phyloP scores from a whole-genome alignment of 495 filamentous ascomycete species.

The Tuber melanosporum region DNA sequence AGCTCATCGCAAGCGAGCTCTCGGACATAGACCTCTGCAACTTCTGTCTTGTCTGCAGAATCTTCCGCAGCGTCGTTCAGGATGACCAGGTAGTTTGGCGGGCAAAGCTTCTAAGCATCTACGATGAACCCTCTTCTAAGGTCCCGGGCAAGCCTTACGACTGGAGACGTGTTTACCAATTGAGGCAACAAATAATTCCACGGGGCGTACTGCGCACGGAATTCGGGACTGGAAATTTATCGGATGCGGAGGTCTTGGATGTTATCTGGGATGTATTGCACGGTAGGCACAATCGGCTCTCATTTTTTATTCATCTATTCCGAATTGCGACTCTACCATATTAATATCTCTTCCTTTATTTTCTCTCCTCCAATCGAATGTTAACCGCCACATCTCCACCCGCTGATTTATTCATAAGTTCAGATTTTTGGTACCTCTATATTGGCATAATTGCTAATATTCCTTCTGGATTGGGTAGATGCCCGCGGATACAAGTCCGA shows the following conservation, averaged over 20 bases:
- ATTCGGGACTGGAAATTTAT: conserved; percentile 12
- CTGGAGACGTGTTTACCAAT: conserved; percentile 23
- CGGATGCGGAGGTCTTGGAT: conserved; percentile 14
- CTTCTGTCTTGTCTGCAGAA: conserved; percentile 16
- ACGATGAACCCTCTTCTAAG: conserved; percentile 17
- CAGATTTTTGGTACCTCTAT: background rate
- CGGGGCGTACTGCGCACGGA: background rate
- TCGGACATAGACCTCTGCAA: conserved; percentile 27
- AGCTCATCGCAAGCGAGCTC: conserved; percentile 25
- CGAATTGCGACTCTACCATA: background rate
- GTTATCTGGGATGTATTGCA: conserved; percentile 16
- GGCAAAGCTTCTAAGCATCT: conserved; percentile 11
- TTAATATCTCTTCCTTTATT: background rate
- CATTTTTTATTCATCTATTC: background rate
- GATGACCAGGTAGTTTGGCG: conserved; percentile 28
- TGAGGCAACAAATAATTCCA: conserved; percentile 11
- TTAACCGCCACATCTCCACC: background rate
- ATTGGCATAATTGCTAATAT: background rate
- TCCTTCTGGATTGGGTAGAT: background rate
- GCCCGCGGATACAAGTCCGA: background rate
- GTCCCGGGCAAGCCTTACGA: conserved; percentile 14
- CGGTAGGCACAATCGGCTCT: background rate
- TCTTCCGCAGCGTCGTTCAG: conserved; percentile 7
- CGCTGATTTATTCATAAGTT: background rate
- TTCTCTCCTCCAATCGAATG: background rate